Conservation (phyloP, 192 early-diverging fungal species). For the Spinellus fusiger region DNA sequence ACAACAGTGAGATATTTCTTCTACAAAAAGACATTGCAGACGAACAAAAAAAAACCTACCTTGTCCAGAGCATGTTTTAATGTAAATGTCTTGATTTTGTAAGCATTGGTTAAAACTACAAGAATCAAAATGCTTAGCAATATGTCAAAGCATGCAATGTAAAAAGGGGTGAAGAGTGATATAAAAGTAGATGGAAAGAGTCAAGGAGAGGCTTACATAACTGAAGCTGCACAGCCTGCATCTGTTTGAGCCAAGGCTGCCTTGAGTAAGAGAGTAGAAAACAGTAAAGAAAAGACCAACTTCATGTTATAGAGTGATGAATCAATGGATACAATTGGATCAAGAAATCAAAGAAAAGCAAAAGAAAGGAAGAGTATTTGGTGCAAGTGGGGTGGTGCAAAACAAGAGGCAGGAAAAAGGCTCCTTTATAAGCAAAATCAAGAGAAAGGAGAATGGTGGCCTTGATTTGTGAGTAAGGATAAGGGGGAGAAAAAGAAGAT, state of each 20-base stretch:
- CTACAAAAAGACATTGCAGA: neutral
- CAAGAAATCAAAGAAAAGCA: neutral
- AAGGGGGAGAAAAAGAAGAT: neutral
- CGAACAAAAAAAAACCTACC: constrained; percentile 5
- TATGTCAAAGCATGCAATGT: neutral
- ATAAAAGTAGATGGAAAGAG: neutral
- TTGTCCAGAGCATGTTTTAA: constrained; percentile 13
- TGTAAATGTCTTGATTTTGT: constrained; percentile 20
- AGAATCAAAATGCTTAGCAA: neutral
- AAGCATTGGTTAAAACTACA: constrained; percentile 17
- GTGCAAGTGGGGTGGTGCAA: neutral
- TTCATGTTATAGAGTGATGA: neutral
- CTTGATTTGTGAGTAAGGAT: neutral
- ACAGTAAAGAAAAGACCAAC: neutral
- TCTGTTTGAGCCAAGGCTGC: neutral
- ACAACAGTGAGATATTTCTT: neutral
- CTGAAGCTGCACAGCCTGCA: neutral
- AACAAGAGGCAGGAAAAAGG: neutral
- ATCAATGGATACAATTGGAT: too few species aligned
- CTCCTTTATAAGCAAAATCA: neutral
- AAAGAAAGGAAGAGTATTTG: constrained; percentile 5
- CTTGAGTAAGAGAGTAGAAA: neutral
- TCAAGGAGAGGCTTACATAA: neutral
- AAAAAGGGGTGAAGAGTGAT: neutral
- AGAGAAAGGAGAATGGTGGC: too few species aligned